Percentiles rank a stretch among this genome's conserved stretches.
phyloP scores from a whole-genome alignment of 176 grass and related monocot species.

The Aegilops bicornis region DNA sequence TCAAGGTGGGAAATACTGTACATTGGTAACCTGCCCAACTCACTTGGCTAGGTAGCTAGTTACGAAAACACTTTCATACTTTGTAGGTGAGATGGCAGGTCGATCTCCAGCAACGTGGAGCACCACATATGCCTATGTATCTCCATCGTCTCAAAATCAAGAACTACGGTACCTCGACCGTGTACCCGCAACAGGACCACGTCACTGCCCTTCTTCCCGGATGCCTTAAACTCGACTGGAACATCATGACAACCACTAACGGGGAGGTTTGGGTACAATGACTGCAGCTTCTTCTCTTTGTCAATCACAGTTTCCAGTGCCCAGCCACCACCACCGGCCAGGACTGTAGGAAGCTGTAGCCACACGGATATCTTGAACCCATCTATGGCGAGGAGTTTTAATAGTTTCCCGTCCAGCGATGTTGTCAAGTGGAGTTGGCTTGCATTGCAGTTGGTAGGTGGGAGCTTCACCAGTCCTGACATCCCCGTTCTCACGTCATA shows the following conservation, averaged over 20 bases:
- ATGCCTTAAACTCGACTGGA: neutral
- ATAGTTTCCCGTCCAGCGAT: no score
- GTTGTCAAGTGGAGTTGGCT: no score
- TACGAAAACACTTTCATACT: neutral
- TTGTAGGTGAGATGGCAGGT: neutral
- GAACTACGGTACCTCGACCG: neutral
- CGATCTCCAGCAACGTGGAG: neutral
- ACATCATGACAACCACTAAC: neutral
- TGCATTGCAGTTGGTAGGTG: no score
- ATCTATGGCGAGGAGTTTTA: no score
- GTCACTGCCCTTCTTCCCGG: neutral
- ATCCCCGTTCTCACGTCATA: no score
- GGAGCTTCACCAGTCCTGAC: no score
- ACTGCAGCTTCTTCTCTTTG: neutral
- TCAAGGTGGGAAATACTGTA: no score
- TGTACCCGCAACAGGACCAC: neutral
- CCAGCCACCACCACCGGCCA: neutral
- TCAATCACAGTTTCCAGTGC: neutral
- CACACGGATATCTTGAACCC: no score
- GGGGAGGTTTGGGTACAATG: neutral
- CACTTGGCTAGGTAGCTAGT: no score
- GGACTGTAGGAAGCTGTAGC: no score
- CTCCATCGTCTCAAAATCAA: neutral
- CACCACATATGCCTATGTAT: neutral
- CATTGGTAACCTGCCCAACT: no score